Conservation (phyloP, 306 rosid genomes). For the Castanea sativa region DNA sequence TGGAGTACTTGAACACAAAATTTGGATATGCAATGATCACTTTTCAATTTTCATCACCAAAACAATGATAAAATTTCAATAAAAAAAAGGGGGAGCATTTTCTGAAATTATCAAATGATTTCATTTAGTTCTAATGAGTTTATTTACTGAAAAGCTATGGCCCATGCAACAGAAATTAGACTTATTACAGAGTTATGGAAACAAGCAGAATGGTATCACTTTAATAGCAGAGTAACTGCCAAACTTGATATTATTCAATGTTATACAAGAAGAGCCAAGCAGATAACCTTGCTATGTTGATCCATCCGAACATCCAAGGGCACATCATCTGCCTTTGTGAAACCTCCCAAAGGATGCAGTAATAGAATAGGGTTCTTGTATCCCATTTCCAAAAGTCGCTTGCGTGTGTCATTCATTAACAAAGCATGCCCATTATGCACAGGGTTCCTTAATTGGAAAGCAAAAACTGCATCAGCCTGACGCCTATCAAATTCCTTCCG, state of each 20-base stretch:
- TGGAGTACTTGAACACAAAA: neutral
- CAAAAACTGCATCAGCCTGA: slow-evolving; percentile 92
- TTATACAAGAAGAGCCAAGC: slow-evolving; percentile 12
- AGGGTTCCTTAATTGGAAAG: slow-evolving; percentile 93
- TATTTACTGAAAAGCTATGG: neutral
- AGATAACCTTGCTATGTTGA: slow-evolving; percentile 93
- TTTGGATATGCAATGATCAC: neutral
- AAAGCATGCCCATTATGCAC: slow-evolving; percentile 97
- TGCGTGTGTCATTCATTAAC: slow-evolving; percentile 92
- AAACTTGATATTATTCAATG: neutral
- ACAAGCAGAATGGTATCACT: neutral
- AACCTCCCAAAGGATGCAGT: slow-evolving; percentile 99
- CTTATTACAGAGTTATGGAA: neutral
- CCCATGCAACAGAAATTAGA: slow-evolving; percentile 3
- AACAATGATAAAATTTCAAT: neutral
- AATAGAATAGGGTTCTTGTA: slow-evolving; percentile 82
- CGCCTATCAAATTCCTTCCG: slow-evolving; percentile 81
- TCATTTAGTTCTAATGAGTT: neutral
- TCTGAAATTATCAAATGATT: neutral
- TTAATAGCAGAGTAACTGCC: neutral
- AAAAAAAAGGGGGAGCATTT: neutral
- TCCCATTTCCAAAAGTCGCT: slow-evolving; percentile 81
- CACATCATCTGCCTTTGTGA: slow-evolving; percentile 85
- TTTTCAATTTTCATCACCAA: neutral
- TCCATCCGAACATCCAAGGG: slow-evolving; percentile 99